Base-by-base conservation (phyloP, 805 yeast species). In the Candida glaebosa region DNA sequence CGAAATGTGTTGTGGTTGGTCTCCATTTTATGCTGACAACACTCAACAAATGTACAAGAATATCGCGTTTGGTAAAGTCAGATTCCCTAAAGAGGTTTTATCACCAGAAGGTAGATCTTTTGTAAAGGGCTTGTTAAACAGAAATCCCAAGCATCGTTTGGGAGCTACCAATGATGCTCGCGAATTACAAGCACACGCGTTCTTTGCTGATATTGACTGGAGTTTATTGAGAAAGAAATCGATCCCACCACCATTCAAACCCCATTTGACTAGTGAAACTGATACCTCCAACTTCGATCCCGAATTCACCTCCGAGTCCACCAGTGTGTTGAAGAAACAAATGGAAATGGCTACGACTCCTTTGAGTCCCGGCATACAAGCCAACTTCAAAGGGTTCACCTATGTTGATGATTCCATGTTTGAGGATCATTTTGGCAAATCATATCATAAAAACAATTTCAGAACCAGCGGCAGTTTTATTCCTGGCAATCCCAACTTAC, bases 1-100 rank as follows among this genome's bases (percentile, higher is more conserved):
- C 65, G 99, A 93, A 69, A 93, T 93, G 99, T 90, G 98, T 65
- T 93, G 98, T 69, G 99, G 99, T 39, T 93, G 98, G 99, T 86
- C 96, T 3, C 99, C 99, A 41, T 93, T 93, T 63, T 93, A 88
- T 57, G 99, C 98, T 19, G 97, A 91, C 48, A 91, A 88, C 63
- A 89, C 96, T 38, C 98, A 93, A 69, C 96, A 93, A 65, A 93
- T 93, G 99, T 93, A 93, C 69, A 93, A 91, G 69, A 93, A 93
- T 67, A 93, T 93, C 69, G 99, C 98, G 3, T 93, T 89, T 66
- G 99, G 99, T 48, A 93, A 91, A 63, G 98, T 93, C 34, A 78
- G 96, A 57, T 93, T 93, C 65, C 99, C 99, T 38, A 88, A 91
- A 61, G 99, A 93, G 60, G 95, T 93, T 18, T 71, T 93, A 44